Base-by-base conservation (phyloP, 352 stramenopile species). In the Phytophthora citrophthora region DNA sequence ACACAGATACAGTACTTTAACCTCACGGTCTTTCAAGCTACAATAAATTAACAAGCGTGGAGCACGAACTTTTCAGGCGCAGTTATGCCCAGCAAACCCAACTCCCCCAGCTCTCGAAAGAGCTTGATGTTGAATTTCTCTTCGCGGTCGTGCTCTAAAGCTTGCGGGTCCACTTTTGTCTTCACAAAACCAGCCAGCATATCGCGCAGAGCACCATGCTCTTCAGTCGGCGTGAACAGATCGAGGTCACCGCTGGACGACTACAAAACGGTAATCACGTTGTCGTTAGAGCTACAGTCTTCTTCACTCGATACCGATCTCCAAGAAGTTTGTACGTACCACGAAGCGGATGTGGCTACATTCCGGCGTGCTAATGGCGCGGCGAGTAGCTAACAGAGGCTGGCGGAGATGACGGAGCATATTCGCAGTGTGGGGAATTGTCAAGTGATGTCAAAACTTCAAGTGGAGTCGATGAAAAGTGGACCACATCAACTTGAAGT, bases 111-210 rank as follows among this genome's bases (percentile, higher is more conserved):
- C 75, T 99, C 96, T 16, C 91, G 85, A 76, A 99, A 99, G 4
- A 99, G 81, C 36, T 88, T 60, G 29, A 97, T 56, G 75, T 99
- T 99, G 74, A 99, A 99, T 64, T 95, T 96, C 75, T 99, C 97
- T n/a, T 87, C 84, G 34, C 94, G 79, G 76, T 99, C 98, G 66
- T 97, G 91, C 52, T 97, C 87, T 23, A 98, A 60, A 38, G 97
- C 97, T 66, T 99, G 97, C 12, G 97, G 97, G 58, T 99, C 97
- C 15, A 99, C 96, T 74, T 99, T 97, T 32, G 88, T 89, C 77
- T 97, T 94, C 34, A 98, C 92, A 57, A 99, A 99, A 55, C 83
- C 75, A 23, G 85, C 79, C 9, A 99, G 89, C 94, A 98, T 98
- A 34, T 98, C 83, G 8, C 94, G 92, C 49, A 98, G 73, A 8